Evolutionary conservation across 306 rosid species (phyloP).

Genomic region (Castanea sativa): DNA sequence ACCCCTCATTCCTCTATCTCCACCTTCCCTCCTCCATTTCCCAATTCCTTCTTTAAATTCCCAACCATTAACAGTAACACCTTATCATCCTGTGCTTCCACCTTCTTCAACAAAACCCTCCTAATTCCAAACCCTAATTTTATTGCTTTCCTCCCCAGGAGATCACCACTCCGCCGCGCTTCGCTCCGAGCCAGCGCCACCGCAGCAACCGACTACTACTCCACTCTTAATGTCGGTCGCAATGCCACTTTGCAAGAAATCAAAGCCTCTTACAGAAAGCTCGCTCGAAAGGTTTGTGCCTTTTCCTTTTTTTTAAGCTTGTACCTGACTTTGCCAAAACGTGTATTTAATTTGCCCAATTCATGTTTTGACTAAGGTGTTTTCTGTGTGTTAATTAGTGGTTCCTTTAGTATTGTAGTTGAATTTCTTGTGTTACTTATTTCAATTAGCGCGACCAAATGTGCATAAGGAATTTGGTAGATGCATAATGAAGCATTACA

Average conservation of each 20-base stretch:
- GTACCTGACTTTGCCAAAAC: neutral
- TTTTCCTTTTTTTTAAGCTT: neutral
- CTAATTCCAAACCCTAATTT: constrained; percentile 24
- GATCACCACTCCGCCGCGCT: constrained; percentile 23
- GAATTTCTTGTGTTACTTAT: neutral
- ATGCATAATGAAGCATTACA: neutral
- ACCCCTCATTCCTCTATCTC: constrained; percentile 21
- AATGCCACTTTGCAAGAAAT: constrained; percentile 78
- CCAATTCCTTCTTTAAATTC: constrained; percentile 24
- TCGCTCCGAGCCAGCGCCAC: constrained; percentile 29
- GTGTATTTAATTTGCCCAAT: too few relatives aligned
- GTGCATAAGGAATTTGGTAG: neutral
- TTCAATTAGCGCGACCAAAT: neutral
- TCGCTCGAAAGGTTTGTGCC: constrained; percentile 79
- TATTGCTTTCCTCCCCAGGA: constrained; percentile 22
- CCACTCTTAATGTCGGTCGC: constrained; percentile 55
- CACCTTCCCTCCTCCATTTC: neutral
- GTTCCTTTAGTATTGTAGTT: neutral
- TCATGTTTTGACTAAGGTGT: too few relatives aligned
- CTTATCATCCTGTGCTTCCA: constrained; percentile 27
- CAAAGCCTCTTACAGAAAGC: constrained; percentile 64
- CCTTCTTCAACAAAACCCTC: constrained; percentile 14
- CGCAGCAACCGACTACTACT: constrained; percentile 56
- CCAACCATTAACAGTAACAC: neutral
- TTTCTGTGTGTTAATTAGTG: too few relatives aligned